Conservation (phyloP, 2,329 filamentous ascomycete species). For the Lojkania enalia region DNA sequence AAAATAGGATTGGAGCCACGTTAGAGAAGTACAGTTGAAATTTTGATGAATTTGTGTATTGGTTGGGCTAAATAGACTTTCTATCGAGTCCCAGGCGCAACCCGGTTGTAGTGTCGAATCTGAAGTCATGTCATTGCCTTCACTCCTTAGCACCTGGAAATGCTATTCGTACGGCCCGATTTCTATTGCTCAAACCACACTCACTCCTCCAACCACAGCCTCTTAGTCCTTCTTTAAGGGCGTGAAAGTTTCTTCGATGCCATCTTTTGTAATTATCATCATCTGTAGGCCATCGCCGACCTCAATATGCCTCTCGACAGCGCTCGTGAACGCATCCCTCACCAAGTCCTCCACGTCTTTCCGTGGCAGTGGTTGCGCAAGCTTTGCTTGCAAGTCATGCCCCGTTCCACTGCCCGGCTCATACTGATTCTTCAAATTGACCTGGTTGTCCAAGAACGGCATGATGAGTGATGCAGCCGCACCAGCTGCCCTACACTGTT, state of each 20-base stretch:
- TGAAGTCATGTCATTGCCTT: too few species aligned
- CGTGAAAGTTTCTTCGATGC: constrained; percentile 82
- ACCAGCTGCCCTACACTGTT: constrained; percentile 92
- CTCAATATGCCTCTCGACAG: constrained; percentile 98
- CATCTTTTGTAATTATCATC: constrained; percentile 85
- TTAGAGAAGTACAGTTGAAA: too few species aligned
- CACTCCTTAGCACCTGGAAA: too few species aligned
- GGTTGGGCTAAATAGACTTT: too few species aligned
- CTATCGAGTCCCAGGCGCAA: too few species aligned
- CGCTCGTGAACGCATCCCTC: constrained; percentile 96
- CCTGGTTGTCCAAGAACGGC: constrained; percentile 98
- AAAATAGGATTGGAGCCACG: too few species aligned
- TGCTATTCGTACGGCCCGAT: too few species aligned
- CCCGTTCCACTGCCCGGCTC: constrained; percentile 82
- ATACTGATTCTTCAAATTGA: constrained; percentile 99
- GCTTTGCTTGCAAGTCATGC: constrained; percentile 74
- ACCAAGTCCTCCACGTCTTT: constrained; percentile 82
- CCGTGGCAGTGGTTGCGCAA: constrained; percentile 68
- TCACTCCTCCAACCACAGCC: too few species aligned
- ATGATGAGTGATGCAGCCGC: constrained; percentile 94
- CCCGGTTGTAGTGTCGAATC: too few species aligned
- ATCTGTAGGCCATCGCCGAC: constrained; percentile 96
- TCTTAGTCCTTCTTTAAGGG: constrained; percentile 70
- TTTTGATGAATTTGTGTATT: too few species aligned
- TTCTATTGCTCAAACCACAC: too few species aligned